Conservation (phyloP, 2,329 filamentous ascomycete genomes). For the Colletotrichum melonis region DNA sequence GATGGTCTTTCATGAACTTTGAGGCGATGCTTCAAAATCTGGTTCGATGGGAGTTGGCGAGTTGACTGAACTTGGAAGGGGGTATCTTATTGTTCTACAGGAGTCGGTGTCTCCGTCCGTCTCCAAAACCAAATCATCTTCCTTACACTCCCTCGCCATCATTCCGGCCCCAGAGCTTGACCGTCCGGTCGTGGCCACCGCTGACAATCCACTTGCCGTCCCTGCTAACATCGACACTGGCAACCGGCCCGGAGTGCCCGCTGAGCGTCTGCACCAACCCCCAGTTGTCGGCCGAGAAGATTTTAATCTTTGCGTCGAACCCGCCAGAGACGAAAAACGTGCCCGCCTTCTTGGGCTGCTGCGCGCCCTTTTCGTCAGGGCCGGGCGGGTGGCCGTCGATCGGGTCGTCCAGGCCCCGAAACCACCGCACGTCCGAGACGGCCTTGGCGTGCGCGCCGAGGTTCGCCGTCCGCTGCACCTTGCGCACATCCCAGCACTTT, state of each 20-base stretch:
- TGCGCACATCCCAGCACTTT: conserved; percentile 97
- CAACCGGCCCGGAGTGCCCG: conserved; percentile 91
- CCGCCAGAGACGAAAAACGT: conserved; percentile 93
- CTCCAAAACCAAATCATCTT: not conserved
- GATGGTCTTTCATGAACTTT: not conserved
- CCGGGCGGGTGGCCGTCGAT: conserved; percentile 70
- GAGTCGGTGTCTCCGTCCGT: not conserved
- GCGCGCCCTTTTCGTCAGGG: conserved; percentile 73
- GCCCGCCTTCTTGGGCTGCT: conserved; percentile 83
- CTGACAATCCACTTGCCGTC: conserved; percentile 95
- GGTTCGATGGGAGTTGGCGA: too few species aligned
- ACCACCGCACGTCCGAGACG: conserved; percentile 94
- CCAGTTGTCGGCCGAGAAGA: conserved; percentile 98
- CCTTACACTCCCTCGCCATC: conserved; percentile 66
- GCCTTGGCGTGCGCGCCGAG: conserved; percentile 93
- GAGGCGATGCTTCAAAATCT: not conserved
- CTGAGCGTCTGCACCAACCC: conserved; percentile 86
- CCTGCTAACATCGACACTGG: conserved; percentile 87
- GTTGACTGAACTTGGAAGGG: not conserved
- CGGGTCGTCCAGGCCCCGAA: conserved; percentile 85
- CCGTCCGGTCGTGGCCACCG: conserved; percentile 91
- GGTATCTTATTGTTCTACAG: conserved; percentile 27
- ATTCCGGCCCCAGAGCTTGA: conserved; percentile 95
- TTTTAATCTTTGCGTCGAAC: conserved; percentile 94
- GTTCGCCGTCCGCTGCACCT: conserved; percentile 84